Evolutionary conservation across 1,284 basidiomycete species (phyloP).

Genomic region (Takashimella tepidaria): DNA sequence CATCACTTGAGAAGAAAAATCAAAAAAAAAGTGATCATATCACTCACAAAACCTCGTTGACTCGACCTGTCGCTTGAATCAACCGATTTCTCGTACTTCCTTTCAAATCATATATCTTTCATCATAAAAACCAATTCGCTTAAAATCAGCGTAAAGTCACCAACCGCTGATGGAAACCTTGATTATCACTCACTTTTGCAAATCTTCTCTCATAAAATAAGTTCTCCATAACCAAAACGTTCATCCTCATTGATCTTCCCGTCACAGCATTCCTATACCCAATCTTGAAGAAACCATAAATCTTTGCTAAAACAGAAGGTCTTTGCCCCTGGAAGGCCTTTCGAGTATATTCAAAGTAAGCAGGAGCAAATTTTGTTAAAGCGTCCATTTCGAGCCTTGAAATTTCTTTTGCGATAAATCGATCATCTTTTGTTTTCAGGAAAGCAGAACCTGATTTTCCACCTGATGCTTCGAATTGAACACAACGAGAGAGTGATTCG

Average conservation of each 20-base stretch:
- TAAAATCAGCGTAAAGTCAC: neutral
- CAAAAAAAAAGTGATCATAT: neutral
- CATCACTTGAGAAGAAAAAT: neutral
- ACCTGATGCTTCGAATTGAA: slow-evolving; percentile 93
- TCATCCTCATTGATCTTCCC: slow-evolving; percentile 82
- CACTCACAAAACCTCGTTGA: slow-evolving; percentile 79
- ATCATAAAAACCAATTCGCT: neutral
- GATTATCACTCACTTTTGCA: slow-evolving; percentile 57
- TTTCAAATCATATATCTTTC: slow-evolving; percentile 88
- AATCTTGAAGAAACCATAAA: slow-evolving; percentile 96
- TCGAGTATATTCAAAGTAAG: slow-evolving; percentile 98
- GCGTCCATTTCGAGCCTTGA: slow-evolving; percentile 88
- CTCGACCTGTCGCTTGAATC: slow-evolving; percentile 81
- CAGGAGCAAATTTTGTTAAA: slow-evolving; percentile 93
- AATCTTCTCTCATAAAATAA: slow-evolving; percentile 88
- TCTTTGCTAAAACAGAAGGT: slow-evolving; percentile 90
- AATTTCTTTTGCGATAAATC: slow-evolving; percentile 96
- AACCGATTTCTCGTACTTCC: slow-evolving; percentile 87
- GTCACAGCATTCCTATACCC: slow-evolving; percentile 78
- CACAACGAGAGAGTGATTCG: slow-evolving; percentile 86
- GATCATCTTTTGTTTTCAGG: slow-evolving; percentile 94
- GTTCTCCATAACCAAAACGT: slow-evolving; percentile 96
- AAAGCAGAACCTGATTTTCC: slow-evolving; percentile 97
- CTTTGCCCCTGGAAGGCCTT: slow-evolving; percentile 65
- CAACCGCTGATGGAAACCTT: neutral